Conservation (phyloP, 2,329 filamentous ascomycete genomes). For the Aspergillus pseudonomiae region DNA sequence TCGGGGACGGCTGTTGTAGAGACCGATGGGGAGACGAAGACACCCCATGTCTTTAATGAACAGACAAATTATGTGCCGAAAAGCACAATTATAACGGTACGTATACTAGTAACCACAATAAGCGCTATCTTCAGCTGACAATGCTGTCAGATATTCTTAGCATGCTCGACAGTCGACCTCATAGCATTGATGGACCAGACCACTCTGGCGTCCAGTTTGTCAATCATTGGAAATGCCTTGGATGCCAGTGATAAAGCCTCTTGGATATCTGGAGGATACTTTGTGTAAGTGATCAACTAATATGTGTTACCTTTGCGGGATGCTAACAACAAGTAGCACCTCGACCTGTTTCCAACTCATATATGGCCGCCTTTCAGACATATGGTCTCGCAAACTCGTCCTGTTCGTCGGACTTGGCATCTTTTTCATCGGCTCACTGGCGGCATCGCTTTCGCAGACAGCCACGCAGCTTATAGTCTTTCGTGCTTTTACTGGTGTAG, state of each 20-base stretch:
- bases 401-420: slow-evolving; percentile 57
- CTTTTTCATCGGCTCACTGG: slow-evolving; percentile 59
- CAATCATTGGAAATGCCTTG: slow-evolving; percentile 57
- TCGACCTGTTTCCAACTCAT: slow-evolving; percentile 68
- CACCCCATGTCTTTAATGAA: slow-evolving; percentile 50
- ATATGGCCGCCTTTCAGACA: slow-evolving; percentile 64
- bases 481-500: slow-evolving; percentile 62
- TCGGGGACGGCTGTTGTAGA: slow-evolving; percentile 1
- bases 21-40: slow-evolving; percentile 9
- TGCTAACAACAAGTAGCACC: slow-evolving; percentile 72
- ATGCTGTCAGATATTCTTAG: slow-evolving; percentile 55
- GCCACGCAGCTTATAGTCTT: slow-evolving; percentile 63
- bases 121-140: not conserved
- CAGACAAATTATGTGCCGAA: slow-evolving; percentile 60
- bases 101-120: slow-evolving; percentile 2
- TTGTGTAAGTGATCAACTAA: slow-evolving; percentile 65
- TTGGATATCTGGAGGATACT: slow-evolving; percentile 61
- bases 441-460: slow-evolving; percentile 61
- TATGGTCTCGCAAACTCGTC: slow-evolving; percentile 62
- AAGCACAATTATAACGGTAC: slow-evolving; percentile 56
- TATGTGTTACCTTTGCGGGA: slow-evolving; percentile 64
- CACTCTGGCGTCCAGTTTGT: slow-evolving; percentile 58
- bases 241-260: slow-evolving; percentile 54
- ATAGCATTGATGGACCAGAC: slow-evolving; percentile 62
- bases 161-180: slow-evolving; percentile 59